Evolutionary conservation across 2,329 filamentous ascomycete species (phyloP), one percentile per base, ranked within the genome.

Genomic region (Ciborinia camelliae): DNA sequence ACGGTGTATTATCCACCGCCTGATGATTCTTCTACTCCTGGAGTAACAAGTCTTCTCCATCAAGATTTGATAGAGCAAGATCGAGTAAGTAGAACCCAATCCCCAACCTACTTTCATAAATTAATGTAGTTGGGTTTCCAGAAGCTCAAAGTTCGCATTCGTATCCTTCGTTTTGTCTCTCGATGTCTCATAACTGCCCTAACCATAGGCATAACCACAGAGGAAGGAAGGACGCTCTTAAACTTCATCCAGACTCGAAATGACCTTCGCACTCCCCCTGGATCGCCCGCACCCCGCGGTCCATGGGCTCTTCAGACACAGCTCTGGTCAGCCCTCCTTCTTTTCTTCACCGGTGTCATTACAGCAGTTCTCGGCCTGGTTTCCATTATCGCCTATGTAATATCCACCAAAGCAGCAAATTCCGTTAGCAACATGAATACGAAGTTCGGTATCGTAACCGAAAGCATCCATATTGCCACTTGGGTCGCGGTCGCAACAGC

Each of bases 401-500:
- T 53, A 30, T 68, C 67, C 26, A 59, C 67, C 30, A 66, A 66
- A 59, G 32, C 30, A 15, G 67, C 68, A 9, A 71, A 70, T 43
- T 41, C 30, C 23, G 53, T 71, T 20, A 63, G 62, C 23, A 60
- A 43, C 4, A 50, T 67, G 10, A 66, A 69, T 35, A 61, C 64
- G 1, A 63, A 41, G 8, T 53, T 68, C 20, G 48, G 60, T 8
- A 62, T 65, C 26, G 57, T 59, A 26, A 48, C 63, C 18, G 66
- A 71, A 58, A 14, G 62, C 6, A 61, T 35, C 7, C 67, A 69
- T 26, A 51, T 70, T 39, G 30, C 66, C 0, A 57, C 65, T 14
- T 71, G 65, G 70, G 64, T 70, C 30, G 65, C 62, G 2, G 66
- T 69, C 2, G 68, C 66, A 2, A 57, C 67, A 35, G 32, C 65